phyloP scores from a whole-genome alignment of 2,329 filamentous ascomycete genomes.

The Hortaea werneckii region DNA sequence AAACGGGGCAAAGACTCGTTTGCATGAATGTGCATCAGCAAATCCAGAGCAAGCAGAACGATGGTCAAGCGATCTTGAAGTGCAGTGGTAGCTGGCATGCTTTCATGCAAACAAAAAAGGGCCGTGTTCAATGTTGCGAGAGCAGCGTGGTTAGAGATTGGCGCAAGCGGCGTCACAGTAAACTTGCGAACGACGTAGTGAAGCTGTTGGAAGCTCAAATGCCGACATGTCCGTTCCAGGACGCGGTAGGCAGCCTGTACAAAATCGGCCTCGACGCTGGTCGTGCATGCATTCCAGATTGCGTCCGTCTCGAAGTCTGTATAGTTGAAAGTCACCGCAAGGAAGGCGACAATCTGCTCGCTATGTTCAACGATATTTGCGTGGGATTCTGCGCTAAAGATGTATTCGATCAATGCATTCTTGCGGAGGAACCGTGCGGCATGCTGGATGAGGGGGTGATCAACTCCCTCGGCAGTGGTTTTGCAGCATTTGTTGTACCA shows the following conservation, averaged over 20 bases:
- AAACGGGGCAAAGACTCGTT: not conserved
- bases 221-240: constrained; percentile 40
- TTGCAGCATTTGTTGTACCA: constrained; percentile 46
- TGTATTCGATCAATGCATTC: constrained; percentile 70
- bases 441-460: constrained; percentile 52
- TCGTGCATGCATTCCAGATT: constrained; percentile 74
- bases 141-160: constrained; percentile 14
- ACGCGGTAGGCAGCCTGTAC: constrained; percentile 68
- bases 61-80: not conserved
- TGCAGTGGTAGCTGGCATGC: constrained; percentile 2
- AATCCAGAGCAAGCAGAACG: constrained; percentile 9
- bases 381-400: constrained; percentile 83
- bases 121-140: constrained; percentile 12
- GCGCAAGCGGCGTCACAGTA: constrained; percentile 30
- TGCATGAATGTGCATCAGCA: constrained; percentile 9
- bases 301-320: constrained; percentile 61
- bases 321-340: constrained; percentile 70
- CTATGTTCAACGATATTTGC: constrained; percentile 77
- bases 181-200: constrained; percentile 64
- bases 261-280: constrained; percentile 75
- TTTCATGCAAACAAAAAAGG: constrained; percentile 4
- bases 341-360: constrained; percentile 75
- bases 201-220: constrained; percentile 37
- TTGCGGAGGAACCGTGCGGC: constrained; percentile 59
- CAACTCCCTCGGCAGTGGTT: constrained; percentile 8